Evolutionary conservation across 73 alveolate genomes (phyloP).

Genomic region (Paramecium biaurelia): DNA sequence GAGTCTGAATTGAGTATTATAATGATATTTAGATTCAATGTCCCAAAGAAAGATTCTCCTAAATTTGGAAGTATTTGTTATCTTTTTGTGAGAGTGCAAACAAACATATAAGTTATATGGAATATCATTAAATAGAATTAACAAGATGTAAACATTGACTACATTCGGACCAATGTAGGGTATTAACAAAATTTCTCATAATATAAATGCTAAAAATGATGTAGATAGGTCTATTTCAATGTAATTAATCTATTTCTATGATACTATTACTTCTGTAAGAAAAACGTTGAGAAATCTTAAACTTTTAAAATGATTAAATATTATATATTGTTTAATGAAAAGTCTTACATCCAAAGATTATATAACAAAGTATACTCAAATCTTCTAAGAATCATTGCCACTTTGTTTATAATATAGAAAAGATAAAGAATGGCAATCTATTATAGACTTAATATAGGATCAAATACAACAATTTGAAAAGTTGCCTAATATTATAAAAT

Average conservation of each 20-base stretch:
- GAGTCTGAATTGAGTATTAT: too few relatives aligned
- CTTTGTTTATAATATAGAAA: not conserved
- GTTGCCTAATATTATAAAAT: not conserved
- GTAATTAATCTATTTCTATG: not conserved
- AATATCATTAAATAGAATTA: not conserved
- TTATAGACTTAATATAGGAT: not conserved
- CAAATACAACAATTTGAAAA: not conserved
- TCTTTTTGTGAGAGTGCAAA: not conserved
- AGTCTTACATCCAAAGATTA: not conserved
- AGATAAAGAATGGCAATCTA: not conserved
- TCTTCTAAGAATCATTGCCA: not conserved
- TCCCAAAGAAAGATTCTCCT: too few relatives aligned
- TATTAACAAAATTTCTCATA: not conserved
- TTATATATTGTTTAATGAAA: not conserved
- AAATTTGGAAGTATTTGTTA: too few relatives aligned
- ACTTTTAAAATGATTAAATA: not conserved
- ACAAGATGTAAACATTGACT: too few relatives aligned
- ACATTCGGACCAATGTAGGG: too few relatives aligned
- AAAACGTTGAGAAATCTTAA: slow-evolving; percentile 22
- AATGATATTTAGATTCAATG: too few relatives aligned
- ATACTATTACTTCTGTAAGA: not conserved
- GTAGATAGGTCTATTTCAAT: not conserved
- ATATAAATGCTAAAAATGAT: not conserved
- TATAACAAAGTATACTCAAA: not conserved
- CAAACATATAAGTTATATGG: not conserved